Evolutionary conservation across 257 asterid genomes (phyloP), one percentile per base, ranked within the genome.

Genomic region (Primulina tabacum): DNA sequence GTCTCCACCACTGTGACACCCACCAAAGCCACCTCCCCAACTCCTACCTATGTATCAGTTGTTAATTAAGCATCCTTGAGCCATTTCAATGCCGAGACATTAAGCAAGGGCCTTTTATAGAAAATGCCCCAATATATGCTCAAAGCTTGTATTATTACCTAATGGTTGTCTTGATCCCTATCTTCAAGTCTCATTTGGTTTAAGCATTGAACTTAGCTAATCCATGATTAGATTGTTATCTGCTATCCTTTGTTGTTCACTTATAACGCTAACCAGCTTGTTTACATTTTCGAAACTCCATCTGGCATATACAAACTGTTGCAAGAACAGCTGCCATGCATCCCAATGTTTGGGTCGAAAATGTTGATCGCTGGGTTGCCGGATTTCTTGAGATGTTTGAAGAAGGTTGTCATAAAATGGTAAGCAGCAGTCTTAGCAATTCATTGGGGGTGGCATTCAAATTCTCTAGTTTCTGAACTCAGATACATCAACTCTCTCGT

Each of bases 371-470:
- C 59, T 74, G 57, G 74, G 78, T 74, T 62, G 78, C 74, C 7
- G 78, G 78, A 16, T 74, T 68, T 62, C 78, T 74, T 16, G 70
- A 68, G 26, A 74, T 74, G 74, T 68, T 74, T n/a, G 78, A 74
- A 38, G 78, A 74, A 70, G 73, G 78, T 62, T 74, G 70, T 58
- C 74, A 74, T 74, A 74, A 74, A 74, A 74, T 74, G 70, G 74
- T 68, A 26, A 61, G 89, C 72, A 61, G 20, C 59, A 20, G 4
- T 50, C 66, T 62, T 68, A 32, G 24, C 24, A 21, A n/a, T 2
- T 12, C 1, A 55, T 20, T 55, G 21, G 60, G 24, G 24, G 24
- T 21, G 24, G 24, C 29, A 9, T n/a, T 24, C 32, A 33, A n/a
- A 35, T 40, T 16, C 24, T 18, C 8, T 34, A 50, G 47, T 8